Conservation (phyloP, 768 basidiomycete species). For the Tricholoma sp. region DNA sequence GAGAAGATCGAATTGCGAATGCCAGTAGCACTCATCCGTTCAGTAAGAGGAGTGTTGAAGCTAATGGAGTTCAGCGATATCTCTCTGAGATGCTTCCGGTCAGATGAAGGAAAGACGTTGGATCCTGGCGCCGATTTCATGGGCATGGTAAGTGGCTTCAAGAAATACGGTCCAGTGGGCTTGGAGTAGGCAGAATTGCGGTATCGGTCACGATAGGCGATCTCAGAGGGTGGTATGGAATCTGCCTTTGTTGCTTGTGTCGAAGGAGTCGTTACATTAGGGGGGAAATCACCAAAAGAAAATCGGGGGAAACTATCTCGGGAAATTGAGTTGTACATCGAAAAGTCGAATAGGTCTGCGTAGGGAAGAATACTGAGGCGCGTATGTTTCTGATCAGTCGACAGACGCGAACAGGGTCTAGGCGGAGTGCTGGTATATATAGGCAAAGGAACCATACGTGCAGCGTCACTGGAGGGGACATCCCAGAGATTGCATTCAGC, state of each 20-base stretch:
- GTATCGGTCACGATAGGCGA: neutral
- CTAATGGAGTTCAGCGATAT: neutral
- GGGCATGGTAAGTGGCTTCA: neutral
- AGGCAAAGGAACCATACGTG: conserved; percentile 8
- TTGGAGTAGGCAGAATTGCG: neutral
- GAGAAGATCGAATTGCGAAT: conserved; percentile 2
- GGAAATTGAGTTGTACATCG: conserved; percentile 14
- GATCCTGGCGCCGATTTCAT: neutral
- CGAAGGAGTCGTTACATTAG: neutral
- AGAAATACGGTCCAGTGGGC: neutral
- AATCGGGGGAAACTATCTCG: conserved; percentile 7
- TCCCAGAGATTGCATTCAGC: conserved; percentile 14
- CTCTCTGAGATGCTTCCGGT: neutral
- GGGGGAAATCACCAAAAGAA: neutral
- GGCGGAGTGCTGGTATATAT: neutral
- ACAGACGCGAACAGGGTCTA: neutral
- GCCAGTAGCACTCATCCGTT: neutral
- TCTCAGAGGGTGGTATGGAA: neutral
- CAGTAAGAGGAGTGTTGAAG: neutral
- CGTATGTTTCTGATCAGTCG: neutral
- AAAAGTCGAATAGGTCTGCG: conserved; percentile 18
- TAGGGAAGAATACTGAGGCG: conserved; percentile 12
- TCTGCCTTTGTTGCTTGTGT: neutral
- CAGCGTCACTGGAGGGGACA: conserved; percentile 1
- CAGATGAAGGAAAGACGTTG: neutral